Conservation (phyloP, 164 flowering plant genomes). For the Akebia trifoliata region DNA sequence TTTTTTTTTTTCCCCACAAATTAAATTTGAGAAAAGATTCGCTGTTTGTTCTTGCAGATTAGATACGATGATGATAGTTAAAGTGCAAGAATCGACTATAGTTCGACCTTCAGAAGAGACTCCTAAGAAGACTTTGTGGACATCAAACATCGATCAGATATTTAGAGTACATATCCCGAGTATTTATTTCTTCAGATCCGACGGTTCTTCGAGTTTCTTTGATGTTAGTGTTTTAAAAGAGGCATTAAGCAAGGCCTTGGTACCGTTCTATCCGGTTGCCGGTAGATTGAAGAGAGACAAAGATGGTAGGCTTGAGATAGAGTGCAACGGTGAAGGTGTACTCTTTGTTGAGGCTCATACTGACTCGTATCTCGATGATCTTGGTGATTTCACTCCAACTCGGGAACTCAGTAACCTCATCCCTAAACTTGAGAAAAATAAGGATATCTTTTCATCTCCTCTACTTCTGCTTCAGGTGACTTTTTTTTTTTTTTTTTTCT, state of each 20-base stretch:
- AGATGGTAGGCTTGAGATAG: constrained; percentile 48
- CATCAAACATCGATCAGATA: constrained; percentile 19
- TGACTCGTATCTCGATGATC: constrained; percentile 34
- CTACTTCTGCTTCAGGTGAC: constrained; percentile 50
- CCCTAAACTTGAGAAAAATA: constrained; percentile 44
- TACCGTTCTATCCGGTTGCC: constrained; percentile 59
- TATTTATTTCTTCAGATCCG: constrained; percentile 18
- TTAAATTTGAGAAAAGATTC: no score
- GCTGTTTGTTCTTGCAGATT: no score
- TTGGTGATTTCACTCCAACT: constrained; percentile 55
- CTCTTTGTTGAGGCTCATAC: constrained; percentile 52
- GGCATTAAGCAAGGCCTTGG: constrained; percentile 41
- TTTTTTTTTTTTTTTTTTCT: neutral
- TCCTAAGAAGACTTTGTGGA: constrained; percentile 14
- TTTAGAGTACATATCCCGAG: constrained; percentile 19
- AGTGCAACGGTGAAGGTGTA: constrained; percentile 49
- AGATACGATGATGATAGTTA: constrained; percentile 9
- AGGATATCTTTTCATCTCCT: constrained; percentile 34
- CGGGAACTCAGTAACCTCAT: constrained; percentile 38
- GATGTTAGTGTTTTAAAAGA: constrained; percentile 28
- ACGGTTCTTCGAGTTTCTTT: constrained; percentile 20
- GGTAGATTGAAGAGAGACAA: constrained; percentile 39
- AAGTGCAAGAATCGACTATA: constrained; percentile 9
- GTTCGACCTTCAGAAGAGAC: constrained; percentile 17
- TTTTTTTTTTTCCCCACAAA: no score